Conservation (phyloP, 116 monocot species). For the Iris pallida region DNA sequence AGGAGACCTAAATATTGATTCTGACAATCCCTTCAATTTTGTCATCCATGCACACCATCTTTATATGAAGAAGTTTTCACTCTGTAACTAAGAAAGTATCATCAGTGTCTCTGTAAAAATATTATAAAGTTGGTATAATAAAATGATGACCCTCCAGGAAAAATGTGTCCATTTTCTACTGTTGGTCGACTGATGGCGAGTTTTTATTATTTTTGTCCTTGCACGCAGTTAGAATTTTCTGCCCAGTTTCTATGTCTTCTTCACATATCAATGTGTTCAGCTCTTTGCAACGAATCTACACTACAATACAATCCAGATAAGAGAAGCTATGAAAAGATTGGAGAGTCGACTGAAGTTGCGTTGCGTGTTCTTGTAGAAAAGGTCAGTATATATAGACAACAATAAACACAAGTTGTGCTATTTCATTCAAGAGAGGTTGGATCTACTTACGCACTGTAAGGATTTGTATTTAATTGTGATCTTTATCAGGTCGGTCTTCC, state of each 20-base stretch:
- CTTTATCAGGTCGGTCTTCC: conserved; percentile 91
- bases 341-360: conserved; percentile 99
- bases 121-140: too few relatives aligned
- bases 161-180: too few relatives aligned
- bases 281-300: conserved; percentile 96
- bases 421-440: background rate
- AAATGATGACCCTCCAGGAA: too few relatives aligned
- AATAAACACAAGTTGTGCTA: background rate
- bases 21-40: too few relatives aligned
- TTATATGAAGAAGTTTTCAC: too few relatives aligned
- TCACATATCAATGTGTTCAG: conserved; percentile 98
- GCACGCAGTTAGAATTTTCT: conserved; percentile 83
- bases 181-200: background rate
- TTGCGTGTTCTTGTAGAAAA: conserved; percentile 95
- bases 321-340: conserved; percentile 95
- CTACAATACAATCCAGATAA: conserved; percentile 98
- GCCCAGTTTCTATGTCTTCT: conserved; percentile 94
- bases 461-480: conserved; percentile 12
- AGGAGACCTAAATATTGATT: too few relatives aligned
- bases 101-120: too few relatives aligned
- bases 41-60: too few relatives aligned
- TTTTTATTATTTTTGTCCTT: background rate
- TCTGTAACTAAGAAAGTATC: too few relatives aligned
- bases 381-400: conserved; percentile 35
- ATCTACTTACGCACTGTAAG: background rate